A percentile compares a stretch with the other conserved stretches of the same genome.
These are phyloP conservation scores for Aspergillus udagawae DNA, from an alignment of 2,329 filamentous ascomycete genomes.

Conservation along the genomic window DNA sequence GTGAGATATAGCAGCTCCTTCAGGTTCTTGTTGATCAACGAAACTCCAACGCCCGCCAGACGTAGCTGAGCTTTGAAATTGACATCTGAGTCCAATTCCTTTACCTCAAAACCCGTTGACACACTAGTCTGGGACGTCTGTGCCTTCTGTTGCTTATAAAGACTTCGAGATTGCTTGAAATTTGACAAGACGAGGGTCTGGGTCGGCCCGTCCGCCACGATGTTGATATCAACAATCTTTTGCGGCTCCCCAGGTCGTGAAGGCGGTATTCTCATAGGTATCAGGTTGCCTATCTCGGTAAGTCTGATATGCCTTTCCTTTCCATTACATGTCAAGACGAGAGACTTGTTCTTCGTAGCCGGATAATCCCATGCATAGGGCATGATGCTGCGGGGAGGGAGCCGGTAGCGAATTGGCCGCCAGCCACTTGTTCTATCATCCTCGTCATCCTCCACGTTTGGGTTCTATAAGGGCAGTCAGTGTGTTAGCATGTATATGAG, in stretches of 20 bases:
- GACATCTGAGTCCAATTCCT: slow-evolving; percentile 80
- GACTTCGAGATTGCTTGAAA: slow-evolving; percentile 85
- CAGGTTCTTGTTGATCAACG: slow-evolving; percentile 85
- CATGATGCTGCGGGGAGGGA: slow-evolving; percentile 96
- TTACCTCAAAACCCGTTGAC: slow-evolving; percentile 81
- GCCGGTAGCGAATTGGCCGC: slow-evolving; percentile 85
- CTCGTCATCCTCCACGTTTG: slow-evolving; percentile 88
- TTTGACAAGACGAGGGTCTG: slow-evolving; percentile 93
- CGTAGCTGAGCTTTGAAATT: slow-evolving; percentile 87
- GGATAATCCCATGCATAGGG: slow-evolving; percentile 99
- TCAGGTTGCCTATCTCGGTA: slow-evolving; percentile 91
- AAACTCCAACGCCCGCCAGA: slow-evolving; percentile 86
- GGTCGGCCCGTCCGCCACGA: slow-evolving; percentile 90
- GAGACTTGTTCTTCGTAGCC: slow-evolving; percentile 91
- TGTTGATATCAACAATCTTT: slow-evolving; percentile 95
- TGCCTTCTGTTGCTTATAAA: slow-evolving; percentile 67
- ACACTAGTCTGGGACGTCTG: slow-evolving; percentile 56
- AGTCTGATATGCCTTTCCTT: slow-evolving; percentile 90
- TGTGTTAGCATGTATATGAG: not conserved
- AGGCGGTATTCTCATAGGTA: slow-evolving; percentile 85
- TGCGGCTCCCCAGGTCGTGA: slow-evolving; percentile 58
- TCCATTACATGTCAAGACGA: slow-evolving; percentile 73
- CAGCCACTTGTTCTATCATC: slow-evolving; percentile 74
- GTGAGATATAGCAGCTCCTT: slow-evolving; percentile 93
- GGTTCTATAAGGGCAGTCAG: slow-evolving; percentile 50